A percentile compares a stretch with the other conserved stretches of the same genome.
These are phyloP conservation scores for Basipetospora chlamydospora DNA, from an alignment of 2,329 filamentous ascomycete genomes.

Conservation along the genomic window DNA sequence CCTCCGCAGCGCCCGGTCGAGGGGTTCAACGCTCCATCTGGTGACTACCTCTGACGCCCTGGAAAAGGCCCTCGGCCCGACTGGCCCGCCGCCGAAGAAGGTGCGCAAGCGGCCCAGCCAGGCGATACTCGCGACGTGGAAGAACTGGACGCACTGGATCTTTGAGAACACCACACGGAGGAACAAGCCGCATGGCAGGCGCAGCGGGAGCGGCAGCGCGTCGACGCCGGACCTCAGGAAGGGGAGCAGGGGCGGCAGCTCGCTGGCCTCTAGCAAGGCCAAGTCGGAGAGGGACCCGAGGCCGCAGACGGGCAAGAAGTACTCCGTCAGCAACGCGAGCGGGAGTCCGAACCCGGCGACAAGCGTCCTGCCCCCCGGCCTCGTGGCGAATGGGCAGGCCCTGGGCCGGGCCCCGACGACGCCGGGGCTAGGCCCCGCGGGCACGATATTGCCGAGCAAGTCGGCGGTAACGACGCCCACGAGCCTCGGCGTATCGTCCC, in stretches of 20 bases:
- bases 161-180: slow-evolving; percentile 39
- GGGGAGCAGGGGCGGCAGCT: slow-evolving; percentile 28
- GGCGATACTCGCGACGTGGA: slow-evolving; percentile 45
- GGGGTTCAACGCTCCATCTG: slow-evolving; percentile 75
- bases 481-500: no score
- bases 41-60: slow-evolving; percentile 51
- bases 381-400: slow-evolving; percentile 35
- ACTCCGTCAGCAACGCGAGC: slow-evolving; percentile 3
- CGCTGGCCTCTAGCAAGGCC: no score
- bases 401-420: no score
- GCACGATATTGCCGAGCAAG: slow-evolving; percentile 15
- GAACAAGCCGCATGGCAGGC: slow-evolving; percentile 24
- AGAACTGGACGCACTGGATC: slow-evolving; percentile 50
- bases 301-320: slow-evolving; percentile 20
- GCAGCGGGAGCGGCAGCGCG: slow-evolving; percentile 32
- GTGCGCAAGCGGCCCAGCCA: slow-evolving; percentile 42
- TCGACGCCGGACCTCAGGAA: slow-evolving; percentile 45
- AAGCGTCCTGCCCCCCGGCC: slow-evolving; percentile 32
- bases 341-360: slow-evolving; percentile 14
- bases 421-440: no score
- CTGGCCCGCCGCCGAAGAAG: slow-evolving; percentile 23
- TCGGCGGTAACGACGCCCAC: no score
- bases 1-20: slow-evolving; percentile 52
- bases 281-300: not conserved
- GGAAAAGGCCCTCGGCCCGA: slow-evolving; percentile 14